Conservation (phyloP, 164 flowering plant species). For the Stephania cephalantha region DNA sequence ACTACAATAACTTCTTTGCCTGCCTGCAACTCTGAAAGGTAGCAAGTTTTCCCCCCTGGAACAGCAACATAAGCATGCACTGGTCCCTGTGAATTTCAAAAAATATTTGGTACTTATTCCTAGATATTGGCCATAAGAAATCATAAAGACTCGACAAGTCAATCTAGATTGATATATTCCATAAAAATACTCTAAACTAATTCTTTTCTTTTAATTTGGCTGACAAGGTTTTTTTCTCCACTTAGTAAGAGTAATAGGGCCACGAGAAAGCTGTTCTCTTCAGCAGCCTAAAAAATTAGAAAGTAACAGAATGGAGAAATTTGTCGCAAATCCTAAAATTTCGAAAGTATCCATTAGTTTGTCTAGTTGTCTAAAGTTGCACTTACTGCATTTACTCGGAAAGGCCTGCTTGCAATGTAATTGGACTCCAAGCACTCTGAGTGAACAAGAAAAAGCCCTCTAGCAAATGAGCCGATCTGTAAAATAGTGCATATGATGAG, state of each 20-base stretch:
- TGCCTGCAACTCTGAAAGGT: slow-evolving; percentile 76
- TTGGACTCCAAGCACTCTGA: slow-evolving; percentile 89
- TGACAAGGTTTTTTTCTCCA: neutral
- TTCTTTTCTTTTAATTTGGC: too few relatives aligned
- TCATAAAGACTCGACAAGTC: neutral
- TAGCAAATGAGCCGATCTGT: slow-evolving; percentile 87
- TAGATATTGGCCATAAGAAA: neutral
- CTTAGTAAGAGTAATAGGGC: neutral
- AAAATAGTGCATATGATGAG: slow-evolving; percentile 1
- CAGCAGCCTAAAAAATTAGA: neutral
- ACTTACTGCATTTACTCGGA: slow-evolving; percentile 91
- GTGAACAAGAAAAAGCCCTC: slow-evolving; percentile 91
- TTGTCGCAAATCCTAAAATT: neutral
- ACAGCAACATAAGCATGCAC: slow-evolving; percentile 85
- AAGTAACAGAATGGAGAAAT: too few relatives aligned
- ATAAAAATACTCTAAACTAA: neutral
- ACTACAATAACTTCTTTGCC: slow-evolving; percentile 82
- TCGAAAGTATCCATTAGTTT: neutral
- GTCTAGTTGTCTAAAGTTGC: slow-evolving; percentile 7
- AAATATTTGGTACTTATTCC: neutral
- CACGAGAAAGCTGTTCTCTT: neutral
- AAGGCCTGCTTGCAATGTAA: slow-evolving; percentile 93
- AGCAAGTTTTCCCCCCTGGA: slow-evolving; percentile 87
- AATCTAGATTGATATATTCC: neutral
- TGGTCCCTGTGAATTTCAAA: slow-evolving; percentile 60